A percentile compares a stretch with the other conserved stretches of the same genome.
phyloP scores from a whole-genome alignment of 352 stramenopile genomes.

The Phytopythium chamaehyphon region DNA sequence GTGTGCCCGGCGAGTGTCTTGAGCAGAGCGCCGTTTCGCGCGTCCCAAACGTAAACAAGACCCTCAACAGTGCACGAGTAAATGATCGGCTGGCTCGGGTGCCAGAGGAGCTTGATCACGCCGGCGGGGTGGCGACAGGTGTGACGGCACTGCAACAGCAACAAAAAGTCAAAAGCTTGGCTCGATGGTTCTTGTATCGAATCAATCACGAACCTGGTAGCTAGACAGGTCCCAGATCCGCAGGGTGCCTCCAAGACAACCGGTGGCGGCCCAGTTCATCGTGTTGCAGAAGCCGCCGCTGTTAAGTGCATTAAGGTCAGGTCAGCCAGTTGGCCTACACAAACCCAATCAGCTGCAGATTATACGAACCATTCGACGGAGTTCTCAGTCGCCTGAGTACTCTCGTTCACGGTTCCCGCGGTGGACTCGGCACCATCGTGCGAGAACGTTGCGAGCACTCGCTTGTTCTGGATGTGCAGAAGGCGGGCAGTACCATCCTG shows the following conservation, averaged over 20 bases:
- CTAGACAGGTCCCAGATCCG: slow-evolving; percentile 96
- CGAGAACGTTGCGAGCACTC: slow-evolving; percentile 87
- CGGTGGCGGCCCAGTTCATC: slow-evolving; percentile 94
- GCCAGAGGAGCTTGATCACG: slow-evolving; percentile 91
- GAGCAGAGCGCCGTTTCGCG: slow-evolving; percentile 76
- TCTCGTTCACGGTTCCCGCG: slow-evolving; percentile 46
- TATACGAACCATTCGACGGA: slow-evolving; percentile 78
- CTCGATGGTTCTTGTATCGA: not conserved
- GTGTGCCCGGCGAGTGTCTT: slow-evolving; percentile 80
- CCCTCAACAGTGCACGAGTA: slow-evolving; percentile 89
- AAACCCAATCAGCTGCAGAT: not conserved
- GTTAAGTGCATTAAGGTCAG: not conserved
- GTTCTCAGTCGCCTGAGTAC: slow-evolving; percentile 56
- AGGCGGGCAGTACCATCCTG: slow-evolving; percentile 94
- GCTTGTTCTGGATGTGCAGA: slow-evolving; percentile 92
- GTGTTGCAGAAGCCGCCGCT: slow-evolving; percentile 93
- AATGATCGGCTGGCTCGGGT: slow-evolving; percentile 80
- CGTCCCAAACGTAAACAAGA: slow-evolving; percentile 90
- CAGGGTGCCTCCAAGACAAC: slow-evolving; percentile 91
- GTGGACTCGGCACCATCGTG: slow-evolving; percentile 60
- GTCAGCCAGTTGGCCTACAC: slow-evolving; percentile 2
- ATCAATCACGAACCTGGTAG: slow-evolving; percentile 40
- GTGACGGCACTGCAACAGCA: slow-evolving; percentile 67
- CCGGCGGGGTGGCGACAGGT: slow-evolving; percentile 82
- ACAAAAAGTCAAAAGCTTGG: slow-evolving; percentile 7